Base-by-base conservation (phyloP, 805 yeast species). In the Yueomyces sinensis region DNA sequence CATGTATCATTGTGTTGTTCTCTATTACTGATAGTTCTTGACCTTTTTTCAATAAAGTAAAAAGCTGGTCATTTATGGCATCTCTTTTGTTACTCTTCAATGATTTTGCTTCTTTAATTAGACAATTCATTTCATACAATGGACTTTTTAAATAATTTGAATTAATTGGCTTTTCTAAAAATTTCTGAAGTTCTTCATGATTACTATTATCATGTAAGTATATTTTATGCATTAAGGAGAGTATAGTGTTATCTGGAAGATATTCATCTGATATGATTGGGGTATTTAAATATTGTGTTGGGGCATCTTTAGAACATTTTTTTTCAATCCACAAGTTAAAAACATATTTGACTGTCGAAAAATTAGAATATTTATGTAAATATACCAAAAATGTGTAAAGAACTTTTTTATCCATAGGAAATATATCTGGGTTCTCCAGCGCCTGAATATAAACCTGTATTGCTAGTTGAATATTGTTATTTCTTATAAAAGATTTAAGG, bases 381-480 rank as follows among this genome's bases (percentile, higher is more conserved):
- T 43, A 44, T 24, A 34, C 31, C 1, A 51, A 31, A 31, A 52
- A 43, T n/a, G 18, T 23, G 20, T 39, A 37, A 9, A 55, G 38
- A 6, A 48, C 47, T 4, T 29, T 30, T 9, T 39, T 29, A 4
- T 42, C 37, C 15, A 55, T 30, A 1, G 51, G 52, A 29, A 54
- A 55, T 0, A 48, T 47, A 20, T 54, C 56, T 25, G 47, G 50
- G 37, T 50, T 49, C 13, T 45, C 42, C 32, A 54, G 32, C 6
- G 49, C 42, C 29, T 55, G 56, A 2, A 43, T 40, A 35, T 44
- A 55, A 38, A 55, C 54, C 34, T 54, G 57, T 34, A 47, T 51
- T 14, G 56, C 55, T 17, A 53, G 34, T 27, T 46, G 50, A 20
- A 44, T 32, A 35, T 54, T 52, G 18, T 45, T 45, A 35, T 45